Evolutionary conservation across 2,329 filamentous ascomycete species (phyloP), one percentile per base, ranked within the genome.

Genomic region (Neofusicoccum ribis): DNA sequence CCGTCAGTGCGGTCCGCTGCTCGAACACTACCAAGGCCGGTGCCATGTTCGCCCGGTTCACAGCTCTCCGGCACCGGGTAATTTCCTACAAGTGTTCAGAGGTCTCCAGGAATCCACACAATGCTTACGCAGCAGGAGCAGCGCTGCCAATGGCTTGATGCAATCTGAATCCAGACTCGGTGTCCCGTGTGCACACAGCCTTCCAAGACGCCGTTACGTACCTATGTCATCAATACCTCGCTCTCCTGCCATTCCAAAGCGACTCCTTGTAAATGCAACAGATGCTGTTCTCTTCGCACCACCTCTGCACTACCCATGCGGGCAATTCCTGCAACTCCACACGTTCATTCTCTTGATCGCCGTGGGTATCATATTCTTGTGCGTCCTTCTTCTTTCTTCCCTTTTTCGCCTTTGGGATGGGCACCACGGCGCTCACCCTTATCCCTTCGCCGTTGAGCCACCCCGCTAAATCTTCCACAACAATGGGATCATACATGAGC

Each of bases 401-500:
- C 14, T 1, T 44, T 44, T 34, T 59, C 49, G 2, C 15, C 36
- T 50, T 56, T 43, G 15, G 41, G 50, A 69, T 67, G 34, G 68
- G 63, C 0, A 87, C 87, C 0, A 87, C 84, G 3, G 82, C 80
- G 12, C 83, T 83, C 50, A 93, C 78, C 69, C 63, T 34, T 15
- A 71, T 15, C 6, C 69, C 73, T 59, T 75, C 68, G 3, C 54
- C 69, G 47, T 97, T 97, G 15, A 98, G 79, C 91, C 93, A 98
- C 0, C 81, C 79, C 0, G 93, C 86, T 14, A 99, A 81, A 69
- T 97, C 93, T 77, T 98, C 94, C 0, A 97, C 78, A 1, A 95
- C 84, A 49, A 99, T 90, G 0, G 94, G 92, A 71, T 98, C 93
- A 74, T 96, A 98, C 74, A 98, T 86, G 5, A 98, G 82, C 52